Evolutionary conservation across 2,329 filamentous ascomycete genomes (phyloP), one percentile per base, ranked within the genome.

Genomic region (Mollisia scopiformis): DNA sequence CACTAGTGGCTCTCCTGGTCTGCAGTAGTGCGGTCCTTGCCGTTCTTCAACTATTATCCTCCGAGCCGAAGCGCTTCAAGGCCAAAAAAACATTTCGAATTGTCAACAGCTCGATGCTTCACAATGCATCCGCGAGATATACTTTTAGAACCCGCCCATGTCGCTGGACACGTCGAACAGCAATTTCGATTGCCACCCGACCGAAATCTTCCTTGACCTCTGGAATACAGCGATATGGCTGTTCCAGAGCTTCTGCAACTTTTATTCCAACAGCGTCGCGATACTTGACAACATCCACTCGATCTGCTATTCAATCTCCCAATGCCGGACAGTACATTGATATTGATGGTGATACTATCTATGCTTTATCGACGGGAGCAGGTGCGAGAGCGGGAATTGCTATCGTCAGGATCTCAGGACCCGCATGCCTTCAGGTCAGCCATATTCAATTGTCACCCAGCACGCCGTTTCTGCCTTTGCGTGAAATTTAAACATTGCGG

Each of bases 341-440:
- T 25, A 47, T 28, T 13, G 6, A 27, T 14, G 16, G 58, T 41
- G 70, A 72, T 37, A 98, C 94, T 1, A 96, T 99, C 56, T 98
- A 96, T 75, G 95, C 95, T 0, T 79, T 98, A 0, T 97, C 94
- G 0, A 96, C 93, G 0, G 92, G 92, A 0, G 81, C 89, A 28
- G 43, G 43, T 11, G 95, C 94, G 1, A 88, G 88, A 72, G 93
- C 92, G 46, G 95, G 93, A 1, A 97, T 99, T 73, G 94, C 94
- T 1, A 88, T 98, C 35, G 87, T 98, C 55, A 87, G 95, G 14
- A 82, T 97, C 27, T 97, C 95, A 4, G 95, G 95, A 0, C 84
- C 90, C 28, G 86, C 87, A 47, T 94, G 90, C 75, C 76, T 84
- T 61, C 80, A 88, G 70, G 88, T 92, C 79, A 69, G 77, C 62